Evolutionary conservation across 345 rosid genomes (phyloP).

Genomic region (Populus nigra): DNA sequence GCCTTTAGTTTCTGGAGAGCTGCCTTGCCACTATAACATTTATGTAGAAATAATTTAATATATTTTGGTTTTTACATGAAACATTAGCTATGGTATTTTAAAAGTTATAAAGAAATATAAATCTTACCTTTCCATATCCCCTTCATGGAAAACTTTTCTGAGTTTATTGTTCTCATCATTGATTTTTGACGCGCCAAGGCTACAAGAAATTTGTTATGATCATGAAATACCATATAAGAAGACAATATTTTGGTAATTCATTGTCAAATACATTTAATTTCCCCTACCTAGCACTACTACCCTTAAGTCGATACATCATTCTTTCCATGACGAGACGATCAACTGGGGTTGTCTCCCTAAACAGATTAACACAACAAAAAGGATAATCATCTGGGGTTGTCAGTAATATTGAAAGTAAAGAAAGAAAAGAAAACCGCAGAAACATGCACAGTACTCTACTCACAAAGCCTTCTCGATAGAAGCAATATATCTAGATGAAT

Average conservation of each 20-base stretch:
- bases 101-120: neutral
- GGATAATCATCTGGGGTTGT: neutral
- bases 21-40: neutral
- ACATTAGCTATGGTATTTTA: neutral
- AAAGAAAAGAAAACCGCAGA: neutral
- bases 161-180: neutral
- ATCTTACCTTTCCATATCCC: neutral
- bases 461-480: neutral
- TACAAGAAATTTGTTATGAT: neutral
- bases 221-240: neutral
- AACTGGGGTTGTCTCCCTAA: neutral
- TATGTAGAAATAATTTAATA: neutral
- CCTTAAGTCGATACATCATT: neutral
- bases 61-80: neutral
- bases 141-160: neutral
- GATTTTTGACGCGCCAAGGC: neutral
- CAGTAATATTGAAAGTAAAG: neutral
- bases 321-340: neutral
- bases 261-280: neutral
- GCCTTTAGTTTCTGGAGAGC: neutral
- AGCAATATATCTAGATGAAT: neutral
- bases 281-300: neutral
- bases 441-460: neutral
- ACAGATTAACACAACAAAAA: neutral
- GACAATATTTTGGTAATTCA: neutral